These are phyloP conservation scores for Allomyces macrogynus DNA, from an alignment of 192 early-diverging fungal species.

Conservation along the genomic window DNA sequence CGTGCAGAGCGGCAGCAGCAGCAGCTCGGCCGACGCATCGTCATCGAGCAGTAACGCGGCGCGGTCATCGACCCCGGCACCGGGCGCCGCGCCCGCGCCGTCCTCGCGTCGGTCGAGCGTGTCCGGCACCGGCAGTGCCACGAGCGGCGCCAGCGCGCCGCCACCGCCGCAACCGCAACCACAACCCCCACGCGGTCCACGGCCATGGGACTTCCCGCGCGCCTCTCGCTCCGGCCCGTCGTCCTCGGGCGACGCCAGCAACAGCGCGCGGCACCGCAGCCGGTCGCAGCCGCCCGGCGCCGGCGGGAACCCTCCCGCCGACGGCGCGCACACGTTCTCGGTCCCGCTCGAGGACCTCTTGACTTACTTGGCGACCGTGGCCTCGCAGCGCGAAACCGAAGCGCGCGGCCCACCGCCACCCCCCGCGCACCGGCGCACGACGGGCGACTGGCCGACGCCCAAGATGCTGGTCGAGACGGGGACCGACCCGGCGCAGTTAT, in stretches of 20 bases:
- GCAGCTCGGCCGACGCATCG: neutral
- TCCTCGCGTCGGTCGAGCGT: too few relatives aligned
- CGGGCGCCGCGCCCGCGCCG: too few relatives aligned
- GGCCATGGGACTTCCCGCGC: too few relatives aligned
- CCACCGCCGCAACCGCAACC: too few relatives aligned
- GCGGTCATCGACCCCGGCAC: too few relatives aligned
- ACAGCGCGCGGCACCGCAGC: neutral
- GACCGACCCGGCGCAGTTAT: neutral
- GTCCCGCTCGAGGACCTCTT: neutral
- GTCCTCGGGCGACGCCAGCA: neutral
- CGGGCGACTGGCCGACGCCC: neutral
- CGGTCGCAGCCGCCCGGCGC: neutral
- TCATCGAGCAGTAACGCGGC: neutral
- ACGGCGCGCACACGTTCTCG: neutral
- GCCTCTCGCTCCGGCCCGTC: neutral
- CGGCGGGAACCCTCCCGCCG: neutral
- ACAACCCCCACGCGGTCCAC: too few relatives aligned
- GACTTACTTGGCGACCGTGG: neutral
- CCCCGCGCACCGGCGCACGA: neutral
- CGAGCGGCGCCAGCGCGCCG: too few relatives aligned
- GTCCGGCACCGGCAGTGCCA: too few relatives aligned
- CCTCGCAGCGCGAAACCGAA: neutral
- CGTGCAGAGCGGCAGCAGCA: neutral
- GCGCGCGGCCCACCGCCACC: neutral
- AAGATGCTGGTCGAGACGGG: constrained; percentile 2